Evolutionary conservation across 2,329 filamentous ascomycete genomes (phyloP), one percentile per base, ranked within the genome.

Genomic region (Claviceps quebecensis): DNA sequence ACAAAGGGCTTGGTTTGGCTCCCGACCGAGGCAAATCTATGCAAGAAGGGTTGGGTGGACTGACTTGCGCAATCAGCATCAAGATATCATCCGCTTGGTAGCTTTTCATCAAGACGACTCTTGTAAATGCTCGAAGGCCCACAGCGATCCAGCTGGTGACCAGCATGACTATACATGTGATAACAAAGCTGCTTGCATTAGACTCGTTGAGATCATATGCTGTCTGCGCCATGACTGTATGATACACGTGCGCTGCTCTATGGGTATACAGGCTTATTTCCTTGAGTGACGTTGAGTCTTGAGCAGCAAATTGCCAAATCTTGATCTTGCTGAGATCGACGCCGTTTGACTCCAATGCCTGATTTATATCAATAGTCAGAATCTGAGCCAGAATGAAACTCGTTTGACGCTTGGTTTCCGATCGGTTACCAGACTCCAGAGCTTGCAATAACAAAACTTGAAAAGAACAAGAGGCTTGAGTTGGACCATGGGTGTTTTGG

Each of bases 41-140:
- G 34, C 22, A 14, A 34, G 17, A 29, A 8, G 26, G 8, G 8
- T 3, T 29, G 26, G 8, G 26, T 29, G 26, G 14, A 49, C 51
- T 8, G 61, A 75, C 72, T 65, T 74, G 73, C 34, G 69, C 68
- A 52, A 69, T 57, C 45, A 76, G 55, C 73, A 77, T 77, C 55
- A 76, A 63, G 72, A 74, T 77, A 63, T 77, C 74, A 60, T 77
- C 74, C 17, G 63, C 54, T 56, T 72, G 66, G 52, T 75, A 73
- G 49, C 63, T 63, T 41, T 69, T 71, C 54, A 69, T 73, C 55
- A 75, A 58, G 22, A 67, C 61, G 4, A 61, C 62, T 52, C 71
- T 65, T 13, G 72, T 72, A 58, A 73, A 74, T n/a, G 61, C 66
- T 51, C 72, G 64, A 45, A 75, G 59, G 14, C 61, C 58, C 39